These are phyloP conservation scores for Sinapis alba DNA, from an alignment of 441 rosid species.

Conservation along the genomic window DNA sequence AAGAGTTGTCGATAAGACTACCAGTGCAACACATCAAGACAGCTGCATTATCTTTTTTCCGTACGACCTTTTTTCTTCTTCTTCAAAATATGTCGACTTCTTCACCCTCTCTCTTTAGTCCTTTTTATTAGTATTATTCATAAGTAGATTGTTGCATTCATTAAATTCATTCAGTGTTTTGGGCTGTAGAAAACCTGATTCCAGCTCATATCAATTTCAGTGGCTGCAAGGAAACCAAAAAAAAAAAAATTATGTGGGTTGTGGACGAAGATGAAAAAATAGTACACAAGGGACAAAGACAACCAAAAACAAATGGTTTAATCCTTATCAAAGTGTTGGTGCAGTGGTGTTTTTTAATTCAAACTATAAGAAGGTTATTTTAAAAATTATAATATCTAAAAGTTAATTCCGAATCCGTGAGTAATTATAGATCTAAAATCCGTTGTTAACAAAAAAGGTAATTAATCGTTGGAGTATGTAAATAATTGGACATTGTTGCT, in stretches of 20 bases:
- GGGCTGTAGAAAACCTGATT: conserved; percentile 19
- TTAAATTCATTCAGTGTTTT: conserved; percentile 26
- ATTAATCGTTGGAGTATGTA: not conserved
- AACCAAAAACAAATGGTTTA: not conserved
- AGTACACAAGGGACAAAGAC: not conserved
- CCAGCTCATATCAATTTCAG: conserved; percentile 26
- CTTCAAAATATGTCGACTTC: conserved; percentile 21
- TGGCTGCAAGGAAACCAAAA: conserved; percentile 1
- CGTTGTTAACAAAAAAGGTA: no score
- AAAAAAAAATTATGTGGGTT: conserved; percentile 1
- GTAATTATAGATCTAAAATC: no score
- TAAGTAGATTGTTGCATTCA: not conserved
- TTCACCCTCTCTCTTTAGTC: not conserved
- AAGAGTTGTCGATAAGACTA: conserved; percentile 20
- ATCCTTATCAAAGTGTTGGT: not conserved
- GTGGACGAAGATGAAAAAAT: not conserved
- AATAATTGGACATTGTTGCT: not conserved
- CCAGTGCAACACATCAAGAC: conserved; percentile 25
- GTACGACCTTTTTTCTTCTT: conserved; percentile 1
- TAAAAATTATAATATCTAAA: no score
- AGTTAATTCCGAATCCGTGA: not conserved
- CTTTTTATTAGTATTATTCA: not conserved
- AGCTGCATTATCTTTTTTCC: conserved; percentile 25
- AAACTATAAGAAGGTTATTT: not conserved
- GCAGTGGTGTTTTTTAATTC: not conserved